Evolutionary conservation across 2,329 filamentous ascomycete species (phyloP).

Genomic region (Lojkania enalia): DNA sequence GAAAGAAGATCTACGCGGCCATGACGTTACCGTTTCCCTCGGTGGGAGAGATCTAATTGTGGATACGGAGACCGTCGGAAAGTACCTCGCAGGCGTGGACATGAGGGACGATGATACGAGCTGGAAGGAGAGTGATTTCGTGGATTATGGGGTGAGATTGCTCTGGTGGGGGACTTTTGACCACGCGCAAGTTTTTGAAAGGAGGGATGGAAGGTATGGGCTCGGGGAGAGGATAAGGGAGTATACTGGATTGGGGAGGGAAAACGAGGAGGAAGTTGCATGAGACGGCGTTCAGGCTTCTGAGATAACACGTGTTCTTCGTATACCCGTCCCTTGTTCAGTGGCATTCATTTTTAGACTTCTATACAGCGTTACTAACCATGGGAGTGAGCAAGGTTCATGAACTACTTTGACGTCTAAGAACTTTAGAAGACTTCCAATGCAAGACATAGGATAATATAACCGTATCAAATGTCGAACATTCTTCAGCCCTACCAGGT

Average conservation of each 20-base stretch:
- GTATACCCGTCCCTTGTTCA: too few species aligned
- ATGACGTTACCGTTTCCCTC: conserved; percentile 60
- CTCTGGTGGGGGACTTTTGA: conserved; percentile 65
- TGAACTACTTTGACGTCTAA: too few species aligned
- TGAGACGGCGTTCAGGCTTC: too few species aligned
- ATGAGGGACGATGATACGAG: conserved; percentile 29
- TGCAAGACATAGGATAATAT: too few species aligned
- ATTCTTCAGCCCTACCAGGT: not conserved
- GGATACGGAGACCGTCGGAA: conserved; percentile 60
- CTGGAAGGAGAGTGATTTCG: conserved; percentile 43
- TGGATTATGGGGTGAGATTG: conserved; percentile 56
- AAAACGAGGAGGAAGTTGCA: too few species aligned
- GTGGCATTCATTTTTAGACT: too few species aligned
- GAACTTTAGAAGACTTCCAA: too few species aligned
- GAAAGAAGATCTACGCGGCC: conserved; percentile 63
- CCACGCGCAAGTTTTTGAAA: conserved; percentile 60
- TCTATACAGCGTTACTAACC: too few species aligned
- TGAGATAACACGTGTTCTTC: too few species aligned
- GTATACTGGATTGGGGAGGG: conserved; percentile 16
- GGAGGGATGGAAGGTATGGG: conserved; percentile 25
- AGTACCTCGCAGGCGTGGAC: conserved; percentile 56
- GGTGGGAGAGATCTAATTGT: conserved; percentile 67
- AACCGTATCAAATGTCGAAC: too few species aligned
- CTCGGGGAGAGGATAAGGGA: conserved; percentile 30
- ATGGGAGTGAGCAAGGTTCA: too few species aligned